These are phyloP conservation scores for Leishmania amazonensis DNA, from an alignment of 208 protist genomes.

Conservation along the genomic window DNA sequence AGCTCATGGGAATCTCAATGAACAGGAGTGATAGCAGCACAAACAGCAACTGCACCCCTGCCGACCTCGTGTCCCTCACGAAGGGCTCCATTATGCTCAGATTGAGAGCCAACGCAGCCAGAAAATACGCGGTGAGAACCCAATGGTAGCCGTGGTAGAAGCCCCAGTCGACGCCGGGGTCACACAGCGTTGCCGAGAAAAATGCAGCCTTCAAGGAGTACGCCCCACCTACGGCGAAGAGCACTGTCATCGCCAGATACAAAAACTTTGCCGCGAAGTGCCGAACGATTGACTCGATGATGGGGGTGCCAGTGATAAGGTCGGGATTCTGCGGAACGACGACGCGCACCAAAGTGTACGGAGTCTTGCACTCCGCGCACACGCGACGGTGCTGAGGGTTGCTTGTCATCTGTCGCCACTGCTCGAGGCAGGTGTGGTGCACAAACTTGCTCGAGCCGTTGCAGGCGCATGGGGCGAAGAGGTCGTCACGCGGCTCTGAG, in stretches of 20 bases:
- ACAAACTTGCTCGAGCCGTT: slow-evolving; percentile 34
- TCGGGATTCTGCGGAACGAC: slow-evolving; percentile 19
- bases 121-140: slow-evolving; percentile 24
- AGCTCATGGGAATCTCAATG: slow-evolving; percentile 31
- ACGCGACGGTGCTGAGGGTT: slow-evolving; percentile 33
- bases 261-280: slow-evolving; percentile 12
- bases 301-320: slow-evolving; percentile 24
- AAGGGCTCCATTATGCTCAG: slow-evolving; percentile 24
- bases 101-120: slow-evolving; percentile 24
- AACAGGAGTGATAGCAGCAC: slow-evolving; percentile 30
- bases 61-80: slow-evolving; percentile 20
- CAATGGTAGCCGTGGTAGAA: slow-evolving; percentile 29
- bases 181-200: slow-evolving; percentile 10
- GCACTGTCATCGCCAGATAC: background rate
- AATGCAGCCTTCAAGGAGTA: slow-evolving; percentile 21
- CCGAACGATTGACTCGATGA: slow-evolving; percentile 30
- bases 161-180: slow-evolving; percentile 22
- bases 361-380: slow-evolving; percentile 38
- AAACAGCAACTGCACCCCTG: slow-evolving; percentile 22
- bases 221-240: slow-evolving; percentile 18
- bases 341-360: slow-evolving; percentile 29
- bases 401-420: slow-evolving; percentile 34
- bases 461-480: slow-evolving; percentile 35
- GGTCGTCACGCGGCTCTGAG: slow-evolving; percentile 20
- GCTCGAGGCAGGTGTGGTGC: slow-evolving; percentile 32